Conservation (phyloP, 2,329 filamentous ascomycete genomes). For the Fusarium burgessii region DNA sequence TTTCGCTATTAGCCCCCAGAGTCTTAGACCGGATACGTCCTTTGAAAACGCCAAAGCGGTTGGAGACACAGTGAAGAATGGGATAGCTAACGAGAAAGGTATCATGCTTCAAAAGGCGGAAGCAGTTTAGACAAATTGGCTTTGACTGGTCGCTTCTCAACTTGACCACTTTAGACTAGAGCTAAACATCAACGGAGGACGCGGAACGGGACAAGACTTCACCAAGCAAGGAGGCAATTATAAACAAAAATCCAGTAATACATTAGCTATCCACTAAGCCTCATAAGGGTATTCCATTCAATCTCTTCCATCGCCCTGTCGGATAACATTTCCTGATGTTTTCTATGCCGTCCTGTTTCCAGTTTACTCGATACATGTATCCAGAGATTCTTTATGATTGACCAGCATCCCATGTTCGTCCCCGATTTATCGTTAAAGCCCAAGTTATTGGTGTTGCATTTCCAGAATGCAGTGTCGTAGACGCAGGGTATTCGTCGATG, state of each 20-base stretch:
- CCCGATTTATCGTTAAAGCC: neutral
- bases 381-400: neutral
- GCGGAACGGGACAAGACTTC: too few relatives aligned
- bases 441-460: neutral
- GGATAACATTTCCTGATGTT: neutral
- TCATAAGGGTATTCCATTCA: neutral
- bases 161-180: too few relatives aligned
- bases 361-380: neutral
- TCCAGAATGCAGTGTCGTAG: neutral
- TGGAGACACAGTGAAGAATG: neutral
- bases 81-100: neutral
- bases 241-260: neutral
- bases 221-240: accelerated
- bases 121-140: too few relatives aligned
- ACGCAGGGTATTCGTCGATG: neutral
- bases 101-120: neutral
- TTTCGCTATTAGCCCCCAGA: too few relatives aligned
- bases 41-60: neutral
- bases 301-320: neutral
- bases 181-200: too few relatives aligned
- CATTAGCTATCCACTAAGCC: neutral
- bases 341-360: neutral
- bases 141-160: too few relatives aligned
- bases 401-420: too few relatives aligned
- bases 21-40: accelerated